Conservation (phyloP, 2,329 filamentous ascomycete species). For the Arthroderma sp. region DNA sequence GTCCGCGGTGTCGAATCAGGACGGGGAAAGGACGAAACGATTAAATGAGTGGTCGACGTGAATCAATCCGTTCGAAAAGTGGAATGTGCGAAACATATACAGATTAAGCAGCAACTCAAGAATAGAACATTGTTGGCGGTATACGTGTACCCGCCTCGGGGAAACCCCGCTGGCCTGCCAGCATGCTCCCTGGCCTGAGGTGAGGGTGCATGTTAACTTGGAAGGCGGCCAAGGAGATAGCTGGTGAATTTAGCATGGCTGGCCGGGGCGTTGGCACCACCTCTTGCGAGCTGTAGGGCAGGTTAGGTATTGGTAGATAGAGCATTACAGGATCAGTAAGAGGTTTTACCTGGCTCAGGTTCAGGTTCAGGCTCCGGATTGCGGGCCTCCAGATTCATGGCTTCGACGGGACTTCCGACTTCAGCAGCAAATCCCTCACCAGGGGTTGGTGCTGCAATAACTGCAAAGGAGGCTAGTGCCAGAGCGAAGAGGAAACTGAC, state of each 20-base stretch:
- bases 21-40: too few relatives aligned
- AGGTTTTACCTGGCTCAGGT: neutral
- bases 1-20: too few relatives aligned
- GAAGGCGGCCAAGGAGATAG: neutral
- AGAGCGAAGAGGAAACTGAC: constrained; percentile 29
- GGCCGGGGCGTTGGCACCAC: constrained; percentile 23
- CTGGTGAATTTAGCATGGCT: constrained; percentile 24
- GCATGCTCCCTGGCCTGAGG: neutral
- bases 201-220: neutral
- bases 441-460: constrained; percentile 15
- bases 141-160: too few relatives aligned
- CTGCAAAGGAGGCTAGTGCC: constrained; percentile 25
- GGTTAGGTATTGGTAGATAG: constrained; percentile 15
- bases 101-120: too few relatives aligned
- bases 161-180: too few relatives aligned
- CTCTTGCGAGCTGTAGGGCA: constrained; percentile 14
- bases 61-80: too few relatives aligned
- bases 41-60: too few relatives aligned
- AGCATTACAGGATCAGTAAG: constrained; percentile 15
- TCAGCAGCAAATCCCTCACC: neutral
- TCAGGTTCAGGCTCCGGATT: neutral
- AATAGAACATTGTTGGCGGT: too few relatives aligned
- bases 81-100: too few relatives aligned
- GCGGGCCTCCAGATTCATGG: neutral
- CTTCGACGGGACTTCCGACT: constrained; percentile 1